Evolutionary conservation across 2,329 filamentous ascomycete genomes (phyloP).

Genomic region (Davidsoniella australis): DNA sequence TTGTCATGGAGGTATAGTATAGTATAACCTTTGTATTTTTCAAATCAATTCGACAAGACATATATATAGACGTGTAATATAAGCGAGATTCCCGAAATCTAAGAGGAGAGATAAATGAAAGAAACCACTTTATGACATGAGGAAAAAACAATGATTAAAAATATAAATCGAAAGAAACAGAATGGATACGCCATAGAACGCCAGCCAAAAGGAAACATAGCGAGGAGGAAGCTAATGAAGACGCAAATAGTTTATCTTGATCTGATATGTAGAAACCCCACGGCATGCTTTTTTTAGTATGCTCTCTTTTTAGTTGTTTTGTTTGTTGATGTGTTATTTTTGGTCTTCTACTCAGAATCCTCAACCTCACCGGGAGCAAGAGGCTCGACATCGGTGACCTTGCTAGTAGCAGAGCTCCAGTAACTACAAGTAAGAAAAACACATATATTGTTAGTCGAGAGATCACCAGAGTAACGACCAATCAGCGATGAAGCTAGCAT

Average conservation of each 20-base stretch:
- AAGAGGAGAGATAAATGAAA: conserved; percentile 17
- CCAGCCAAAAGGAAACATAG: conserved; percentile 10
- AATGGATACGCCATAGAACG: conserved; percentile 11
- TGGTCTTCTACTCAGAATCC: conserved; percentile 7
- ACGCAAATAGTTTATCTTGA: too few relatives aligned
- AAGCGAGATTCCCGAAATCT: background rate
- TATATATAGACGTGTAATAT: background rate
- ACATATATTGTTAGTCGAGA: background rate
- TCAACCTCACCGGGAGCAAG: conserved; percentile 2
- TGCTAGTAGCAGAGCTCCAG: conserved; percentile 41
- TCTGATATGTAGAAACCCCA: too few relatives aligned
- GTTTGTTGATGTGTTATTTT: background rate
- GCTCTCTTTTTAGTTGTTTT: background rate
- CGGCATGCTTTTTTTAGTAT: background rate
- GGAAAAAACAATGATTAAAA: conserved; percentile 4
- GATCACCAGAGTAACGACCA: too few relatives aligned
- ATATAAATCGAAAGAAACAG: conserved; percentile 4
- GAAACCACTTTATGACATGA: background rate
- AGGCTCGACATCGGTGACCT: conserved; percentile 38
- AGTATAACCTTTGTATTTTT: too few relatives aligned
- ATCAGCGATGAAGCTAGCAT: background rate
- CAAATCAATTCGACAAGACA: background rate
- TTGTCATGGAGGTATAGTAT: too few relatives aligned
- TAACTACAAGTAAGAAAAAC: conserved; percentile 25
- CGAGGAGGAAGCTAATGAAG: background rate